Base-by-base conservation (phyloP, 257 asterid species). In the Ilex asprella region DNA sequence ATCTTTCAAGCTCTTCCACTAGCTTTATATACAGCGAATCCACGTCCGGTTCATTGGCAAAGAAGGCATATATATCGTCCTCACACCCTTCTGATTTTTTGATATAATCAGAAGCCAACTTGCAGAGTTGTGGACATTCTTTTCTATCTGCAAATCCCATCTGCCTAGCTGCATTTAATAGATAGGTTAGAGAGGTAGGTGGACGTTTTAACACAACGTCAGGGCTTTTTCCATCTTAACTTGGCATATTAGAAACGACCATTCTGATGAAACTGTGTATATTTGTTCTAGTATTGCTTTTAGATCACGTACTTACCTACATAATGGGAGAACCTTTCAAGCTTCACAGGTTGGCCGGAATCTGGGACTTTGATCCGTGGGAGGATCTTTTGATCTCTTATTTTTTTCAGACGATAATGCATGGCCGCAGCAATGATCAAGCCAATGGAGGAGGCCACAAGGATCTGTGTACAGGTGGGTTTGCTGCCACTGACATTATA, bases 1-100 rank as follows among this genome's bases (percentile, higher is more conserved):
- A 81, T 60, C 98, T 80, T 81, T 91, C 96, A 10, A 91, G 66
- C 79, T 88, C 98, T 67, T 91, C 96, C 49, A 88, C 94, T 58
- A 91, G 76, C 73, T 91, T 91, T 47, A 91, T 86, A 55, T 86
- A 91, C n/a, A 86, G 96, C 16, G 96, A 86, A 79, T 91, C 95
- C 1, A 75, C 91, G 16, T 86, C 95, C 35, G 75, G 87, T 59
- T 84, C 94, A 10, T 59, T 72, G n/a, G 82, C 79, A 16, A 91
- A 88, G 67, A 76, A 88, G 3, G 81, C 79, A 12, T 88, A 88
- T 66, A 91, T 82, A 0, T 86, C 95, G 50, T 91, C 95, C 70
- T 88, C 98, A 55, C 84, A 82, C 12, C 88, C 95, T 12, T 88
- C 95, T 5, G 86, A 55, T 81, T 84, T 88, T 32, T 82, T 78